Conservation (phyloP, 1,284 basidiomycete species). For the Sanghuangporus baumii region DNA sequence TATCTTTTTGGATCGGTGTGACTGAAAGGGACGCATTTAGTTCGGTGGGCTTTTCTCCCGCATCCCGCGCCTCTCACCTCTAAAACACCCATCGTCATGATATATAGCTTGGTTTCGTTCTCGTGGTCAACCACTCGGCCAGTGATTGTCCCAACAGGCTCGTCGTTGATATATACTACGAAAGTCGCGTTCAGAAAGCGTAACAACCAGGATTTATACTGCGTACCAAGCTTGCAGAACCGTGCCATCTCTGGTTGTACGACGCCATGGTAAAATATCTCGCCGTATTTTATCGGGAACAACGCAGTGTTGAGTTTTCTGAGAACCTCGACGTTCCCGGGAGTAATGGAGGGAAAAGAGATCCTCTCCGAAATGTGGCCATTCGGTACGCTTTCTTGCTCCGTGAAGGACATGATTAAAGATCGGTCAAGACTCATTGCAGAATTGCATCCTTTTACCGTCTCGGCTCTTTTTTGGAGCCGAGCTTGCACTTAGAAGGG, state of each 20-base stretch:
- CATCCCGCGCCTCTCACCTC: slow-evolving; percentile 47
- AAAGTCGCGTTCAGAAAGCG: not conserved
- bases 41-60: slow-evolving; percentile 15
- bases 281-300: slow-evolving; percentile 78
- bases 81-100: slow-evolving; percentile 82
- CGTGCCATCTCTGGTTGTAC: slow-evolving; percentile 66
- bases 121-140: slow-evolving; percentile 68
- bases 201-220: not conserved
- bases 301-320: slow-evolving; percentile 53
- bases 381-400: not conserved
- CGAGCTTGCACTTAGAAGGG: not conserved
- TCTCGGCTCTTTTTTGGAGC: not conserved
- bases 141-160: slow-evolving; percentile 78
- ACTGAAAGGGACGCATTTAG: slow-evolving; percentile 37
- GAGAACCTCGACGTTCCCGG: not conserved
- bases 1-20: slow-evolving; percentile 68
- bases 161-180: slow-evolving; percentile 81
- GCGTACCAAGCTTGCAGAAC: slow-evolving; percentile 72
- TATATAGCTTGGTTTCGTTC: slow-evolving; percentile 53
- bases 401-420: not conserved
- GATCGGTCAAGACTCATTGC: not conserved
- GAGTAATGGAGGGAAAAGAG: not conserved
- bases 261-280: slow-evolving; percentile 75
- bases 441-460: not conserved
- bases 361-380: not conserved